These are phyloP conservation scores for Fusarium mundagurra DNA, from an alignment of 2,329 filamentous ascomycete genomes.

Conservation along the genomic window DNA sequence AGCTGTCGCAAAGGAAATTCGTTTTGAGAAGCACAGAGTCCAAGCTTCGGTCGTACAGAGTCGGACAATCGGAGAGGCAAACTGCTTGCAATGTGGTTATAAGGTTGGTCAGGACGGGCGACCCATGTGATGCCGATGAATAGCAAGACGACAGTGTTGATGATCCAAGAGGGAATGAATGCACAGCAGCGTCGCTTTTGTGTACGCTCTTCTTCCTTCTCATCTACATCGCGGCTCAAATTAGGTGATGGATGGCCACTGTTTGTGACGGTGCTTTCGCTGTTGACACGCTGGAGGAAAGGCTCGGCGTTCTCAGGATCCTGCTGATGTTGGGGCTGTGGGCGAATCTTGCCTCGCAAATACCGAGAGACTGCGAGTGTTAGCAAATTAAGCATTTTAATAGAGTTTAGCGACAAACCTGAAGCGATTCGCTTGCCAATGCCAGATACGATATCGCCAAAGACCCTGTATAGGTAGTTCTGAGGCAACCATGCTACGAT, in stretches of 20 bases:
- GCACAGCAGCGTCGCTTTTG: conserved; percentile 10
- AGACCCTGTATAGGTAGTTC: conserved; percentile 30
- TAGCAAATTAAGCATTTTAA: neutral
- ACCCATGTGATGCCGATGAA: conserved; percentile 37
- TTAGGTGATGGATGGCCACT: conserved; percentile 9
- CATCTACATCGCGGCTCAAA: neutral
- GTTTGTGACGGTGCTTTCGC: neutral
- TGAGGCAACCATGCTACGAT: conserved; percentile 38
- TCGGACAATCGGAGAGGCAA: conserved; percentile 43
- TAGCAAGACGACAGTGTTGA: conserved; percentile 13
- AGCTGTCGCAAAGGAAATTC: conserved; percentile 45
- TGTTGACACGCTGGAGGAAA: conserved; percentile 17
- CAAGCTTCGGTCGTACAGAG: conserved; percentile 32
- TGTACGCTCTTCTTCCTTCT: conserved; percentile 14
- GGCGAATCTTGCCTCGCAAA: conserved; percentile 25
- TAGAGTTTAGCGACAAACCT: conserved; percentile 29
- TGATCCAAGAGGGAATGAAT: conserved; percentile 21
- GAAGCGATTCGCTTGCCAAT: conserved; percentile 30
- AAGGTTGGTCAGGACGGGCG: conserved; percentile 42
- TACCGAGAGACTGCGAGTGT: conserved; percentile 21
- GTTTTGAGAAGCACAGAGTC: conserved; percentile 36
- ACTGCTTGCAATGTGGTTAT: conserved; percentile 45
- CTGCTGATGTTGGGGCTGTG: conserved; percentile 13
- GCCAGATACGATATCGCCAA: conserved; percentile 34
- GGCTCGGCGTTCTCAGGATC: conserved; percentile 34